phyloP scores from a whole-genome alignment of 2,329 filamentous ascomycete genomes.

The Neocucurbitaria cava region DNA sequence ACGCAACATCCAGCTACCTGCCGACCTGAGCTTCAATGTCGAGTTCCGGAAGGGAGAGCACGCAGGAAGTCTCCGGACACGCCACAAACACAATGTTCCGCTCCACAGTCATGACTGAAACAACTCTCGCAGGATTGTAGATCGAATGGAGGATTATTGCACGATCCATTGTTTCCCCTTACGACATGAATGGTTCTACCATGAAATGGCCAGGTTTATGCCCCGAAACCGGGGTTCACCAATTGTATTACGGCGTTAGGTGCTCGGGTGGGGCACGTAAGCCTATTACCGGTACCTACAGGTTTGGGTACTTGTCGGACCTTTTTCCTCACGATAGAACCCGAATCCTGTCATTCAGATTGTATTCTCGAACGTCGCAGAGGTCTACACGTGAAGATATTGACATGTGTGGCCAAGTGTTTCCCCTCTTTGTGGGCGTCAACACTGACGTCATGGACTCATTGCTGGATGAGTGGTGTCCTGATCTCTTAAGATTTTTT shows the following conservation, averaged over 20 bases:
- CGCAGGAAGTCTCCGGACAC: background rate
- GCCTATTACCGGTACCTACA: too few relatives aligned
- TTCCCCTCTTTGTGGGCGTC: too few relatives aligned
- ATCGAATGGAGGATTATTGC: background rate
- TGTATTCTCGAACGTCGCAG: background rate
- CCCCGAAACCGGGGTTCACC: background rate
- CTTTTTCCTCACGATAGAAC: background rate
- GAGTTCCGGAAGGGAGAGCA: background rate
- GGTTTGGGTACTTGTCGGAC: background rate
- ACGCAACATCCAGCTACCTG: background rate
- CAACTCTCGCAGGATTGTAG: background rate
- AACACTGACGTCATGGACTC: too few relatives aligned
- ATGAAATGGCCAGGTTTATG: background rate
- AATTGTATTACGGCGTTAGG: background rate
- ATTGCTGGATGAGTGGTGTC: too few relatives aligned
- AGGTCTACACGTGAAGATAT: background rate
- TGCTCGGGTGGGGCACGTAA: background rate
- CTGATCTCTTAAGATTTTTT: too few relatives aligned
- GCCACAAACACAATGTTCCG: background rate
- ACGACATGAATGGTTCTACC: background rate
- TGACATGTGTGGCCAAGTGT: background rate
- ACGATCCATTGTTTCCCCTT: background rate
- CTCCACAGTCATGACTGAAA: background rate
- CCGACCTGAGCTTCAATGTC: background rate
- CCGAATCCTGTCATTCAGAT: background rate